Evolutionary conservation across 2,329 filamentous ascomycete genomes (phyloP), one percentile per base, ranked within the genome.

Genomic region (Colletotrichum destructivum): DNA sequence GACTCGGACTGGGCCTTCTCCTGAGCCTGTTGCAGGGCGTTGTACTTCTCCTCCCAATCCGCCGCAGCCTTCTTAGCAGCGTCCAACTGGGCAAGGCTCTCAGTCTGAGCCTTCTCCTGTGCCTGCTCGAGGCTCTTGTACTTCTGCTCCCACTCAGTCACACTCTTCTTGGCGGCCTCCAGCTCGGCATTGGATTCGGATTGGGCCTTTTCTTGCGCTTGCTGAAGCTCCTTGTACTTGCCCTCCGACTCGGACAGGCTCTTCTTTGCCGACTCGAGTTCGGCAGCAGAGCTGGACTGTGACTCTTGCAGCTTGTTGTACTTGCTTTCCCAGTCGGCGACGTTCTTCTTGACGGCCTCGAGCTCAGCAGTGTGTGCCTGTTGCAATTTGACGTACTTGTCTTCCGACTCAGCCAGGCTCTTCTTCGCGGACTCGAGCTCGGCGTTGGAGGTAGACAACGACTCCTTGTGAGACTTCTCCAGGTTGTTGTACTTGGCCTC

Each of bases 1-100:
- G 76, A 75, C 51, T 77, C 74, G 74, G 81, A 78, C 65, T 73
- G 70, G 51, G 82, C 77, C 35, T 78, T 75, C 35, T 73, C 72
- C 26, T 64, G 61, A 46, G 64, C 49, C 38, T 66, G 18, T 62
- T 78, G 70, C 2, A 77, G 62, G 9, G 78, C 75, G 54, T 74
- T 74, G 44, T 77, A 76, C 74, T 81, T 81, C 70, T 80, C 78
- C 66, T 79, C 66, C 13, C 77, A 76, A 21, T 79, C 62, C 52
- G 52, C 72, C 55, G 44, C 57, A 12, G 35, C 63, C 55, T 67
- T 62, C 63, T 71, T 72, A 47, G 71, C 66, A 38, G 74, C 72
- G 71, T 79, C 78, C 52, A 76, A 44, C 42, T 69, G 62, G 9
- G 62, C 52, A n/a, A 18, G 44, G 26, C 51, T 65, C 23, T 79